phyloP scores from a whole-genome alignment of 305 asterid species.

The Fraxinus angustifolia region DNA sequence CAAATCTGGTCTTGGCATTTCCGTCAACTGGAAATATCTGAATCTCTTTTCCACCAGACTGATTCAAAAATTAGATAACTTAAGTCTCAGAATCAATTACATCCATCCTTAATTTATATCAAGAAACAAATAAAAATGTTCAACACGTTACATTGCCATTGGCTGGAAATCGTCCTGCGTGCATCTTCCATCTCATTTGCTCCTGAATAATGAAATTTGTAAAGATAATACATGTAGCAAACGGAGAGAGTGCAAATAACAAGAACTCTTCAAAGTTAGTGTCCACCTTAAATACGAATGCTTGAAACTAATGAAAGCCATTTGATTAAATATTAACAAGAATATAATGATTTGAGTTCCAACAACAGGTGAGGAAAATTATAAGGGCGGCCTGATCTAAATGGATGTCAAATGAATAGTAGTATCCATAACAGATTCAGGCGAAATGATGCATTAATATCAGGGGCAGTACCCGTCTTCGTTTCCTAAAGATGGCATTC shows the following conservation, averaged over 20 bases:
- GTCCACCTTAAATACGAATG: conserved; percentile 12
- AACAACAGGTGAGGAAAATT: conserved; percentile 14
- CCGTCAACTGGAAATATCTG: conserved; percentile 1
- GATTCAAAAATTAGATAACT: conserved; percentile 23
- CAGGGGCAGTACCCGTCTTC: conserved; percentile 37
- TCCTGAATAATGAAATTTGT: conserved; percentile 26
- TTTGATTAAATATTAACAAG: neutral
- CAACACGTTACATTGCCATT: conserved; percentile 23
- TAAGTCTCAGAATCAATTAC: conserved; percentile 16
- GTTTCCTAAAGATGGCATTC: conserved; percentile 43
- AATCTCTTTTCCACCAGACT: conserved; percentile 23
- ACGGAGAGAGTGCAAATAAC: neutral
- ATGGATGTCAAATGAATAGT: conserved; percentile 6
- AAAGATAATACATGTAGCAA: conserved; percentile 12
- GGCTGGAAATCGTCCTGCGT: conserved; percentile 11
- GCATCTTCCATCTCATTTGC: conserved; percentile 21
- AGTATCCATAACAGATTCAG: conserved; percentile 8
- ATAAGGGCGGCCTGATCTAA: neutral
- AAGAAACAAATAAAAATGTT: conserved; percentile 14
- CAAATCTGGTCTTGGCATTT: conserved; percentile 18
- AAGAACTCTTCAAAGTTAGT: neutral
- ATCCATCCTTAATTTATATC: conserved; percentile 5
- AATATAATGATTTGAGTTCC: neutral
- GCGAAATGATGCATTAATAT: neutral
- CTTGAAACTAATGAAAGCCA: conserved; percentile 8